These are phyloP conservation scores for Candida mesenterica DNA, from an alignment of 1,139 yeast species.

Conservation along the genomic window DNA sequence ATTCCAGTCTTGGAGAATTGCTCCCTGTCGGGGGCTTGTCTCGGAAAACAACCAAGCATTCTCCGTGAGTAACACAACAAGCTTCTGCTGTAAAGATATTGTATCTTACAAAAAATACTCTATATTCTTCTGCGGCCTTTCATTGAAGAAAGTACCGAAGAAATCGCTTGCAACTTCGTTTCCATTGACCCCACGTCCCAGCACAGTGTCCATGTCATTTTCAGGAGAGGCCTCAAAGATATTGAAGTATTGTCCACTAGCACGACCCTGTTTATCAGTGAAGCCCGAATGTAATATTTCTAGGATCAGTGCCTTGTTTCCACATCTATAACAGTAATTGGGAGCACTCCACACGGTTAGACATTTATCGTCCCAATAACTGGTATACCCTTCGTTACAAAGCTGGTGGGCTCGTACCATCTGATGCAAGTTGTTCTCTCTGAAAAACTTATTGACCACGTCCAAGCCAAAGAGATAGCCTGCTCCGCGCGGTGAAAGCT, in stretches of 20 bases:
- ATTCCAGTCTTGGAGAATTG: no score
- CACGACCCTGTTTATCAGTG: constrained; percentile 29
- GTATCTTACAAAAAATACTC: constrained; percentile 22
- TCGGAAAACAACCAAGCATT: no score
- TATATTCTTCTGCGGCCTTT: constrained; percentile 21
- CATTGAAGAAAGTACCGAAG: constrained; percentile 27
- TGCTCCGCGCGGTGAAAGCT: constrained; percentile 93
- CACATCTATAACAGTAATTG: constrained; percentile 94
- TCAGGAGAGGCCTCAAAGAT: constrained; percentile 98
- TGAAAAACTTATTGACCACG: constrained; percentile 82
- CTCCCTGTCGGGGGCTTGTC: no score
- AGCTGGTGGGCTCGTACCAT: constrained; percentile 93
- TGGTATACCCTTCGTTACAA: constrained; percentile 93
- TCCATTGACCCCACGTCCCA: constrained; percentile 45
- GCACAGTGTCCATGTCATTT: constrained; percentile 49
- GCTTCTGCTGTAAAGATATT: neutral
- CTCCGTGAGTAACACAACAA: neutral
- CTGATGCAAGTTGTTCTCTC: constrained; percentile 73
- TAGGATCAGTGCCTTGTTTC: constrained; percentile 90
- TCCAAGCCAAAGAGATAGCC: constrained; percentile 95
- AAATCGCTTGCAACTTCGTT: constrained; percentile 18
- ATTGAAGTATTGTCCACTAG: constrained; percentile 66
- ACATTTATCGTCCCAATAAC: constrained; percentile 84
- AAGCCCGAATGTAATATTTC: constrained; percentile 51
- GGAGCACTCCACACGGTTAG: constrained; percentile 99